Base-by-base conservation (phyloP, 495 filamentous ascomycete genomes). In the Hypoxylon subgilvum region DNA sequence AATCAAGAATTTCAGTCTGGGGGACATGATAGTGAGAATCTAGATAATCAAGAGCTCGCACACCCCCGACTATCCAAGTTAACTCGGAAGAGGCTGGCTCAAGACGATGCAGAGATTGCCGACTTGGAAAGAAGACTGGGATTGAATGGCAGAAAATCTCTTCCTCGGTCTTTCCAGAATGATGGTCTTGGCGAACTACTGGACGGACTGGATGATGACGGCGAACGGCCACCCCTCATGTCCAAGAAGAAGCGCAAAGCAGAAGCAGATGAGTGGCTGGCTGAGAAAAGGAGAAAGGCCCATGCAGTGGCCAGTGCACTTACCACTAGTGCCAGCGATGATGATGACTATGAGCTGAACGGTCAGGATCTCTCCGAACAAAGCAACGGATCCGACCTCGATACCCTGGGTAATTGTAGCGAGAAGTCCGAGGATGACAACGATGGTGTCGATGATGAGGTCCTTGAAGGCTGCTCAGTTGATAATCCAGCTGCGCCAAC, bases 111-210 rank as follows among this genome's bases (percentile, higher is more conserved):
- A 2, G 90, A 96, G 57, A 97, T 98, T 65, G 86, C 88, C 12
- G 89, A 85, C 6, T 71, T 97, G 51, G 95, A 98, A 74, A 90
- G 86, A 75, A 95, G 89, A 66, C 78, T 98, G 30, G 92, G 92
- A 1, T 74, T 97, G 9, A 96, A 88, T 70, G 83, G 83, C 14
- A 88, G 87, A 45, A 93, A 88, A 55, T 86, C 81, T 35, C 72
- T 88, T 10, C 85, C 90, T 0, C 88, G 91, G 63, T 79, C 84
- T 0, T 91, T 89, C 52, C 77, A 82, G n/a, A 91, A 97, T 6
- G 92, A 96, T 68, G 95, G 92, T 0, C 73, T 97, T 10, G 90
- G 87, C 34, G 86, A 88, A 49, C 69, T 97, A 18, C 71, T 97
- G 39, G 88, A 84, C n/a, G 90, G 86, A 6, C 50, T 95, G 25